Base-by-base conservation (phyloP, 345 rosid species). In the Corchorus capsularis region DNA sequence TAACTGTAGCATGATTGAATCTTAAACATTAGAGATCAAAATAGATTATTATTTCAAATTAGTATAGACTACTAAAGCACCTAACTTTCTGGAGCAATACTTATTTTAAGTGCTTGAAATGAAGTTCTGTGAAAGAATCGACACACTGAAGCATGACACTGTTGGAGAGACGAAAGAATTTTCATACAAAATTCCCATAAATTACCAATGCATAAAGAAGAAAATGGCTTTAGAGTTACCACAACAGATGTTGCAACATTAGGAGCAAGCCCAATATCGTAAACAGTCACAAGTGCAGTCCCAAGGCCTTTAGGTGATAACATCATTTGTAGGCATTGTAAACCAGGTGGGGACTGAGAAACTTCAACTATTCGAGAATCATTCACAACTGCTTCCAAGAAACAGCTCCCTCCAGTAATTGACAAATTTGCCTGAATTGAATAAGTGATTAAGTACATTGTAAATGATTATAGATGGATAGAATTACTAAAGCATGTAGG, bases 331-430 rank as follows among this genome's bases (percentile, higher is more conserved):
- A 74, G 77, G 90, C 99, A 95, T 63, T 89, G 96, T 81, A 93
- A 81, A 74, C 85, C 89, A 75, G 89, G 82, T 54, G 93, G 92
- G 52, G 94, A 73, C 60, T 80, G 93, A 84, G 88, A 79, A 75
- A 91, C 87, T 83, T 95, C 97, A 64, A 91, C 91, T 56, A 95
- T 92, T 77, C 79, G 89, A 75, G 99, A 82, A 88, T 91, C 88
- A 83, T 93, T 93, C 62, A 91, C 91, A 83, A 77, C 81, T 79
- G 91, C 87, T 87, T 95, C 92, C 88, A 90, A 86, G 79, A 87
- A 87, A 82, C 98, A 93, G 83, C 97, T 95, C 69, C 99, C 99
- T 72, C 99, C 99, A 81, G 78, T 81, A 78, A 95, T 88, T 75
- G 97, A 93, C 68, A 95, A 82, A 84, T 95, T 91, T 55, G 82